phyloP scores from a whole-genome alignment of 1,139 yeast species.

The Candida dubliniensis region DNA sequence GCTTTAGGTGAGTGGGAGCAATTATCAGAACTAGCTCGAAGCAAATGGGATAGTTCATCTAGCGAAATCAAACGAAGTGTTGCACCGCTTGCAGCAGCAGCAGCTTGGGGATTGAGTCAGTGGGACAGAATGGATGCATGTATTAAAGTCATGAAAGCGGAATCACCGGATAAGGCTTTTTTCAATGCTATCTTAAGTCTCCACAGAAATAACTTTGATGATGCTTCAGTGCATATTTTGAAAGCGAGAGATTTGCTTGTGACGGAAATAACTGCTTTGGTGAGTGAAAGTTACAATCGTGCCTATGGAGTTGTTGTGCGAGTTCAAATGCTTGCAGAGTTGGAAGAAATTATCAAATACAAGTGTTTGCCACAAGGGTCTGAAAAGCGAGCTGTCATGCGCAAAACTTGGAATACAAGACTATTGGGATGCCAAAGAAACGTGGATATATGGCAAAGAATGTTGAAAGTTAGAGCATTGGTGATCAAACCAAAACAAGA shows the following conservation, averaged over 20 bases:
- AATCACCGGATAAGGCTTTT: slow-evolving; percentile 92
- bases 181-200: slow-evolving; percentile 86
- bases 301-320: slow-evolving; percentile 97
- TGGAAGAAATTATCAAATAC: slow-evolving; percentile 91
- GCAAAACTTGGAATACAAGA: slow-evolving; percentile 93
- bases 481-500: slow-evolving; percentile 96
- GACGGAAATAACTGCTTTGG: slow-evolving; percentile 91
- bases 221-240: slow-evolving; percentile 75
- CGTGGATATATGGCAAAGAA: slow-evolving; percentile 97
- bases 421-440: slow-evolving; percentile 91
- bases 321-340: slow-evolving; percentile 94
- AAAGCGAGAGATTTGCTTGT: slow-evolving; percentile 87
- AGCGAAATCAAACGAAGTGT: slow-evolving; percentile 78
- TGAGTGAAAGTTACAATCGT: slow-evolving; percentile 93
- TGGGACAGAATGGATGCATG: slow-evolving; percentile 97
- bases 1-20: slow-evolving; percentile 99
- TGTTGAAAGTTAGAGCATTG: slow-evolving; percentile 88
- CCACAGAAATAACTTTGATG: slow-evolving; percentile 83
- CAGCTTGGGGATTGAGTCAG: slow-evolving; percentile 98
- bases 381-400: slow-evolving; percentile 72
- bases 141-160: slow-evolving; percentile 84
- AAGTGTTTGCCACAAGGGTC: slow-evolving; percentile 82
- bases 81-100: slow-evolving; percentile 98
- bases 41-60: slow-evolving; percentile 76
- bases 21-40: slow-evolving; percentile 79